A percentile compares a stretch with the other conserved stretches of the same genome.
Evolutionary conservation across 1,139 yeast species (phyloP).

Genomic region (Blastobotrys aristatus): DNA sequence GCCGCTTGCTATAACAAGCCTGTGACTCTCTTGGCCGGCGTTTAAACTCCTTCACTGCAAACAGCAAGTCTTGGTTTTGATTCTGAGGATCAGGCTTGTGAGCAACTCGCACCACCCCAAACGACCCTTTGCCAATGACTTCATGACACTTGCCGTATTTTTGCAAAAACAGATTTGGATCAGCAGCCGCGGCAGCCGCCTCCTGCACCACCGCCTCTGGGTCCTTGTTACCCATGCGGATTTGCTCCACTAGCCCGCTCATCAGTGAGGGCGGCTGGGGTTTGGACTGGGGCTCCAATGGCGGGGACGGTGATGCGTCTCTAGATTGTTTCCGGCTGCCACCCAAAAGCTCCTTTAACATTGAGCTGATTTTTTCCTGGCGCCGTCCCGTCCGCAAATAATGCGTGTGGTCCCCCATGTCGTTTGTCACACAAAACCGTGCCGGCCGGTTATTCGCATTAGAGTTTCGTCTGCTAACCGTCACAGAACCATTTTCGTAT

Average conservation of each 20-base stretch:
- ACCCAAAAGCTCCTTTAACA: conserved; percentile 76
- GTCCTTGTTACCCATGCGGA: conserved; percentile 21
- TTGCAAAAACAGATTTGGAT: conserved; percentile 44
- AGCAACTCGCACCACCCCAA: conserved; percentile 75
- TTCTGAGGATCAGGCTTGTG: conserved; percentile 45
- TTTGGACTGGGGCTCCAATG: neutral
- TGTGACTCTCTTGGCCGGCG: conserved; percentile 51
- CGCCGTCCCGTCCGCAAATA: conserved; percentile 66
- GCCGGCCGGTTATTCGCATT: conserved; percentile 6
- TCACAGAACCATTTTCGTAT: neutral
- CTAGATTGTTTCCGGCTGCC: conserved; percentile 22
- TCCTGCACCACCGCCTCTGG: conserved; percentile 18
- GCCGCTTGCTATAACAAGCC: conserved; percentile 57
- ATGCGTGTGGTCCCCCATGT: conserved; percentile 53
- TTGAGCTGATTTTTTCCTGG: conserved; percentile 74
- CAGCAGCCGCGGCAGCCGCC: conserved; percentile 28
- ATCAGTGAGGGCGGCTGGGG: conserved; percentile 26
- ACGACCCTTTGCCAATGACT: conserved; percentile 78
- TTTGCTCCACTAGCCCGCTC: conserved; percentile 24
- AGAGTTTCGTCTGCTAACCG: conserved; percentile 8
- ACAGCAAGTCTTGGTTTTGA: conserved; percentile 43
- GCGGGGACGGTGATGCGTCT: conserved; percentile 22
- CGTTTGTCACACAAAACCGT: conserved; percentile 21
- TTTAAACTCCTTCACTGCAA: conserved; percentile 77
- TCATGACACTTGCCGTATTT: conserved; percentile 79